Conservation (phyloP, 805 yeast species). For the Schwanniomyces yamadae region DNA sequence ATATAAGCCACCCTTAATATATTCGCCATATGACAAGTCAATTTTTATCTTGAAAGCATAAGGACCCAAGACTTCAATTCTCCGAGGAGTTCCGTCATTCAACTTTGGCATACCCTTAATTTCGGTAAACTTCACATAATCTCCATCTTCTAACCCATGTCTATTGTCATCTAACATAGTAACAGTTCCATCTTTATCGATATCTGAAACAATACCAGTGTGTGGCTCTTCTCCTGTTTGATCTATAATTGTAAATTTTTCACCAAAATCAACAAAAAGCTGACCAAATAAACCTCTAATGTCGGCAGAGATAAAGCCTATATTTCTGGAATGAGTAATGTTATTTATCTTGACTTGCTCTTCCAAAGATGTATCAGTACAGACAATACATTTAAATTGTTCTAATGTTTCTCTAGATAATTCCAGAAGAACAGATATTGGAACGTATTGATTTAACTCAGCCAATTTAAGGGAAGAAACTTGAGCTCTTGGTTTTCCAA, state of each 20-base stretch:
- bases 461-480: conserved; percentile 67
- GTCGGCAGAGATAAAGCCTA: conserved; percentile 80
- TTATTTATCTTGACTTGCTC: conserved; percentile 74
- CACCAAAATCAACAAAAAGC: conserved; percentile 89
- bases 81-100: conserved; percentile 71
- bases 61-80: conserved; percentile 90
- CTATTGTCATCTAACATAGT: conserved; percentile 88
- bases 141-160: conserved; percentile 93
- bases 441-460: conserved; percentile 89
- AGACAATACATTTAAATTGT: conserved; percentile 76
- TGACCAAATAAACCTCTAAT: conserved; percentile 86
- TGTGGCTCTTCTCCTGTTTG: conserved; percentile 91
- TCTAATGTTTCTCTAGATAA: conserved; percentile 54
- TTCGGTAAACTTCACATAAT: conserved; percentile 82
- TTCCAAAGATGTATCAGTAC: conserved; percentile 72
- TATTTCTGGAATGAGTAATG: conserved; percentile 68
- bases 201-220: conserved; percentile 84
- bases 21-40: conserved; percentile 56
- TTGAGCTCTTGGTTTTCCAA: conserved; percentile 76
- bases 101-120: conserved; percentile 74
- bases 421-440: conserved; percentile 63
- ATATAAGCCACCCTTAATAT: conserved; percentile 82
- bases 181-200: conserved; percentile 87
- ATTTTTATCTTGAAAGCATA: conserved; percentile 78
- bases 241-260: conserved; percentile 74